Base-by-base conservation (phyloP, 257 asterid genomes). In the Perilla frutescens region DNA sequence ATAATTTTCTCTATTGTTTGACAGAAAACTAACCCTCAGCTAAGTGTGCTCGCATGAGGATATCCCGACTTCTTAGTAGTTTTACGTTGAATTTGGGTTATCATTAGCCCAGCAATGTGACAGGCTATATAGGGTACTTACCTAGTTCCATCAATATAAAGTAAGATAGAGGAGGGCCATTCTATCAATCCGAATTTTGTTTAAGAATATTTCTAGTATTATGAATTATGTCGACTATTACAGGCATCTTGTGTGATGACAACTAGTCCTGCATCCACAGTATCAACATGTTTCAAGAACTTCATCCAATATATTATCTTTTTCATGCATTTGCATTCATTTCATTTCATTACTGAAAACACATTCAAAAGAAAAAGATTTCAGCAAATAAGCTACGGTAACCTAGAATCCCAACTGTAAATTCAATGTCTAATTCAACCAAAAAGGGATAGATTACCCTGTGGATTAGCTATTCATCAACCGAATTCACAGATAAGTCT, bases 301-400 rank as follows among this genome's bases (percentile, higher is more conserved):
- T n/a, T n/a, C n/a, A n/a, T n/a, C n/a, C n/a, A n/a, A n/a, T n/a
- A n/a, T n/a, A n/a, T n/a, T n/a, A n/a, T n/a, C n/a, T n/a, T n/a
- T n/a, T n/a, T n/a, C n/a, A 26, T 54, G 15, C 40, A n/a, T 40
- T 57, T 3, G 29, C 74, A 8, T 39, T 53, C 31, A 49, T 40
- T 39, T 40, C 44, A 58, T 29, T 4, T 47, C 62, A 56, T n/a
- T 68, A 69, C 53, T 70, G 43, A 68, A n/a, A n/a, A n/a, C n/a
- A n/a, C n/a, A n/a, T 8, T 34, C 14, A 54, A 43, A 37, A 55
- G 4, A 48, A 14, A 29, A 39, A 10, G 14, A 71, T 3, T 59
- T 51, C 12, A 68, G 41, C 29, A 41, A 59, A 68, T 15, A 43
- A 47, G 48, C 48, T 10, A 37, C 31, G 15, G 20, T 61, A 63